These are phyloP conservation scores for Penicillium antarcticum DNA, from an alignment of 495 filamentous ascomycete species.

Conservation along the genomic window DNA sequence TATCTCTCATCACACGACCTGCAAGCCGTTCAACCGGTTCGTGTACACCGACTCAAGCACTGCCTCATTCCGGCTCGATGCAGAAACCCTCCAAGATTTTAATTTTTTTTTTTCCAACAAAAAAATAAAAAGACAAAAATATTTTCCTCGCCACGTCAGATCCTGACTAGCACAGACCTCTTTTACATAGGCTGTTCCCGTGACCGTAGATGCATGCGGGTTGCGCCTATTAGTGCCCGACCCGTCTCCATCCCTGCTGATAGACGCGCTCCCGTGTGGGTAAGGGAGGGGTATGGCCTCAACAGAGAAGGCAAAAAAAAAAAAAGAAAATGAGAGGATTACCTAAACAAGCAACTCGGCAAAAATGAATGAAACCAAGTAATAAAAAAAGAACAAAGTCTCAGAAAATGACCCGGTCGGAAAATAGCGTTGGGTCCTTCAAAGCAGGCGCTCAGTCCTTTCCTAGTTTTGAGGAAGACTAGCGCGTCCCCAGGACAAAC, in stretches of 20 bases:
- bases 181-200: conserved; percentile 37
- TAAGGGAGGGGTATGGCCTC: conserved; percentile 6
- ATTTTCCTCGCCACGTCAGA: conserved; percentile 7
- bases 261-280: conserved; percentile 34
- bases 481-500: conserved; percentile 23
- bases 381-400: conserved; percentile 8
- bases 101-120: no score
- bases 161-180: conserved; percentile 2
- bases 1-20: conserved; percentile 11
- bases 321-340: neutral
- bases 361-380: neutral
- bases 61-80: conserved; percentile 6
- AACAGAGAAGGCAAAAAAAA: neutral
- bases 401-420: conserved; percentile 11
- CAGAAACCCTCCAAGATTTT: neutral
- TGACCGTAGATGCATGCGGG: conserved; percentile 41
- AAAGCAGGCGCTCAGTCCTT: conserved; percentile 24
- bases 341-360: no score
- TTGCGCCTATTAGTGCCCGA: conserved; percentile 36
- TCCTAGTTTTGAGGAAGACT: conserved; percentile 16
- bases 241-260: conserved; percentile 25
- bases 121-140: no score
- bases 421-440: conserved; percentile 6
- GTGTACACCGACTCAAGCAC: conserved; percentile 12
- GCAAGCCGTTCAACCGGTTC: neutral